Evolutionary conservation across 305 asterid genomes (phyloP).

Genomic region (Lippia alba): DNA sequence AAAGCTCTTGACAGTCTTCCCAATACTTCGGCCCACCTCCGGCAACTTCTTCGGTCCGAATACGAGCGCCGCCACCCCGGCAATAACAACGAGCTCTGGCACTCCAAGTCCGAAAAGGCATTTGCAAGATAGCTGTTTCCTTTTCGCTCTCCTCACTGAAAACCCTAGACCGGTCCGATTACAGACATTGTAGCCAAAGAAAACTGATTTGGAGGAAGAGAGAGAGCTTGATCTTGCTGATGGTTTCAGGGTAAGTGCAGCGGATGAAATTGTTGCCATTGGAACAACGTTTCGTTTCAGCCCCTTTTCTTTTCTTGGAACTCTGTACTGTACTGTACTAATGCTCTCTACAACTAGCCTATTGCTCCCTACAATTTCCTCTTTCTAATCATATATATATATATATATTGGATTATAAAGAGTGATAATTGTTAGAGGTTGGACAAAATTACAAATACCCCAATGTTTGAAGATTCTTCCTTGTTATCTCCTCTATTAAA

Average conservation of each 20-base stretch:
- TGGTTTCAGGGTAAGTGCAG: slow-evolving; percentile 28
- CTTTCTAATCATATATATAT: no score
- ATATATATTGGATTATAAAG: no score
- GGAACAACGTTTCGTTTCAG: slow-evolving; percentile 13
- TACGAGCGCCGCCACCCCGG: slow-evolving; percentile 77
- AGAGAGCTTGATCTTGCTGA: slow-evolving; percentile 42
- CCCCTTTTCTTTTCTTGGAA: slow-evolving; percentile 1
- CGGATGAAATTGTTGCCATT: slow-evolving; percentile 50
- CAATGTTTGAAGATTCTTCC: no score
- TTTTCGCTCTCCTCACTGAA: slow-evolving; percentile 35
- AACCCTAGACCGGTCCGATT: slow-evolving; percentile 38
- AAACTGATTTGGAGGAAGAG: slow-evolving; percentile 66
- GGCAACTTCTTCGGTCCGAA: slow-evolving; percentile 92
- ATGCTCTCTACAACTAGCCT: no score
- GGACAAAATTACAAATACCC: no score
- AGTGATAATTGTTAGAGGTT: no score
- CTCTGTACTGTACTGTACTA: background rate
- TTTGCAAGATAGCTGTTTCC: slow-evolving; percentile 61
- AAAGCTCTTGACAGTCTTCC: slow-evolving; percentile 91
- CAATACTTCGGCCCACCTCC: slow-evolving; percentile 83
- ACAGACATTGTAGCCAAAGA: slow-evolving; percentile 49
- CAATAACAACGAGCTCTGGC: slow-evolving; percentile 91
- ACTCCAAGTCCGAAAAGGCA: slow-evolving; percentile 91
- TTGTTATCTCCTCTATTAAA: no score
- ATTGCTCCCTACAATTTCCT: no score